These are phyloP conservation scores for Shiraia sp. DNA, from an alignment of 2,329 filamentous ascomycete genomes.

Conservation along the genomic window DNA sequence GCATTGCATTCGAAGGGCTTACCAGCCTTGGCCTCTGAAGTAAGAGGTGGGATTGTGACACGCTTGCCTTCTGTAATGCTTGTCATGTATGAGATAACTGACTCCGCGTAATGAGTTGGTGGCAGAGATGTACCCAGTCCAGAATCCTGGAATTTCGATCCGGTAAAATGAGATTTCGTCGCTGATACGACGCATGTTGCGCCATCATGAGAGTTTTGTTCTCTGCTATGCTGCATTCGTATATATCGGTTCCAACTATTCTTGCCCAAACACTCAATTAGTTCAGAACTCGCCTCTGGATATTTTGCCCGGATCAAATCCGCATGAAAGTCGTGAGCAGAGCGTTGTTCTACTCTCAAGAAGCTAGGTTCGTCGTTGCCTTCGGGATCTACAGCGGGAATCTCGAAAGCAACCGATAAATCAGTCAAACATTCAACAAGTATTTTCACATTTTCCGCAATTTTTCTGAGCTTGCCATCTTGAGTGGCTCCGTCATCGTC, in stretches of 20 bases:
- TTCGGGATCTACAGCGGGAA: constrained; percentile 19
- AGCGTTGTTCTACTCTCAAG: constrained; percentile 7
- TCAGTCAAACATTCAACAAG: constrained; percentile 21
- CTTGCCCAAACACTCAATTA: constrained; percentile 19
- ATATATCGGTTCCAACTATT: constrained; percentile 25
- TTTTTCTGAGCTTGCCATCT: neutral
- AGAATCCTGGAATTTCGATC: constrained; percentile 26
- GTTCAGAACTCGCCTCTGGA: constrained; percentile 7
- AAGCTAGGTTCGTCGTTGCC: constrained; percentile 7
- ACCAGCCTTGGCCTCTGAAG: constrained; percentile 19
- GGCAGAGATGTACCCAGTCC: constrained; percentile 22
- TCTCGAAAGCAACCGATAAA: constrained; percentile 16
- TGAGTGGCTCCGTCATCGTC: constrained; percentile 5
- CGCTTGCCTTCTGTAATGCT: constrained; percentile 14
- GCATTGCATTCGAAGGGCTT: constrained; percentile 23
- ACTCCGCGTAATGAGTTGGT: constrained; percentile 18
- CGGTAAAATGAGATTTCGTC: constrained; percentile 7
- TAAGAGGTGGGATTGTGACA: constrained; percentile 19
- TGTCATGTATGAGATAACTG: constrained; percentile 18
- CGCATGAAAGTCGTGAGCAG: constrained; percentile 22
- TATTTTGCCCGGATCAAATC: constrained; percentile 19
- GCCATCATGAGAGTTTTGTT: constrained; percentile 1
- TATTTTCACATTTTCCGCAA: constrained; percentile 12
- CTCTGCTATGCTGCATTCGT: constrained; percentile 19
- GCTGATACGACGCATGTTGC: neutral